Evolutionary conservation across 441 rosid species (phyloP).

Genomic region (Melastoma candidum): DNA sequence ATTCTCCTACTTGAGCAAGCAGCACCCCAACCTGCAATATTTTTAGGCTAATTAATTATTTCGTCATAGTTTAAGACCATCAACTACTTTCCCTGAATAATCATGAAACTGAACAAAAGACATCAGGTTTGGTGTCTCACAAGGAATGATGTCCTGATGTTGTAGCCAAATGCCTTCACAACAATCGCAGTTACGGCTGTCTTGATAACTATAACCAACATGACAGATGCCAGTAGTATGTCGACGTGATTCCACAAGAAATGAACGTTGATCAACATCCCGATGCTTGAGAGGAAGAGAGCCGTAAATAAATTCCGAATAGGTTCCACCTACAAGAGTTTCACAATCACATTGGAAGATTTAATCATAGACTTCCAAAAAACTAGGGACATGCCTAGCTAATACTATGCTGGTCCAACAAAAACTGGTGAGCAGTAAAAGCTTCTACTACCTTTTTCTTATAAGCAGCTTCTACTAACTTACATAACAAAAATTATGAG

Average conservation of each 20-base stretch:
- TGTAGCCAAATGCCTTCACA: conserved; percentile 76
- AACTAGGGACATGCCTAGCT: too few species aligned
- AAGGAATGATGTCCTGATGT: conserved; percentile 70
- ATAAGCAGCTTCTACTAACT: too few species aligned
- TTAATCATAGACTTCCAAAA: too few species aligned
- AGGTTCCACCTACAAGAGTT: conserved; percentile 74
- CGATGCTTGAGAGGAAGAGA: conserved; percentile 94
- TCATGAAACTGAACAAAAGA: conserved; percentile 4
- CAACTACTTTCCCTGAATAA: background rate
- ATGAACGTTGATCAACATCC: conserved; percentile 96
- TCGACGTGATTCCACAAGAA: conserved; percentile 97
- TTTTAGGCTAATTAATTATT: background rate
- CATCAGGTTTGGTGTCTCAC: conserved; percentile 36
- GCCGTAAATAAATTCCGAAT: conserved; percentile 95
- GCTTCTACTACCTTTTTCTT: too few species aligned
- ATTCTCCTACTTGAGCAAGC: conserved; percentile 99
- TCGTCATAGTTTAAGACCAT: background rate
- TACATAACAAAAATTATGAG: too few species aligned
- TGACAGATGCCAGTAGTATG: conserved; percentile 89
- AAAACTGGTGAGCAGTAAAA: too few species aligned
- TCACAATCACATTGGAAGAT: too few species aligned
- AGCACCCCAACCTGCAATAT: conserved; percentile 63
- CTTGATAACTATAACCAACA: conserved; percentile 83
- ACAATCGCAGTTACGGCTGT: conserved; percentile 67
- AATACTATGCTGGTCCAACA: too few species aligned